Conservation (phyloP, 257 asterid genomes). For the Capsicum pubescens region DNA sequence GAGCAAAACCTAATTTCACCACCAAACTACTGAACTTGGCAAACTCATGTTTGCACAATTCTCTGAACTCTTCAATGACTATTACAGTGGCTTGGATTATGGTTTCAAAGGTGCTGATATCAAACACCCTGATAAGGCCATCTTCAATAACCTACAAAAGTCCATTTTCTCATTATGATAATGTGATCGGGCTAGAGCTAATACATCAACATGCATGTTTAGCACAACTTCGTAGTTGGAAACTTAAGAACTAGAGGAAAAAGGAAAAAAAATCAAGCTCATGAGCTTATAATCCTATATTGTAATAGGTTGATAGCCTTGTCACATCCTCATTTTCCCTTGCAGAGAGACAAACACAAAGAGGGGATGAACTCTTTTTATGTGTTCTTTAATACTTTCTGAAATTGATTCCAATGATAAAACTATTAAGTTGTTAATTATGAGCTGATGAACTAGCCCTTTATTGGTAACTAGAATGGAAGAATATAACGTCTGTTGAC, state of each 20-base stretch:
- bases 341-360: background rate
- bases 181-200: background rate
- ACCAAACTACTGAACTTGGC: too few species aligned
- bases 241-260: background rate
- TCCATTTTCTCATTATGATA: slow-evolving; percentile 21
- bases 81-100: too few species aligned
- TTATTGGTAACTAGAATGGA: background rate
- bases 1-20: too few species aligned
- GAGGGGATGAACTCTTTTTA: background rate
- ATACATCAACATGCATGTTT: background rate
- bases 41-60: too few species aligned
- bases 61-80: too few species aligned
- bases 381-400: background rate
- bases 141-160: slow-evolving; percentile 79
- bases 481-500: too few species aligned
- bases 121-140: slow-evolving; percentile 74
- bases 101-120: slow-evolving; percentile 42
- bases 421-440: background rate
- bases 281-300: slow-evolving; percentile 18
- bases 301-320: background rate
- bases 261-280: background rate
- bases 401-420: background rate
- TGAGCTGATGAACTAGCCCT: background rate
- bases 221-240: background rate
- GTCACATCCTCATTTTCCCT: background rate